phyloP scores from a whole-genome alignment of 495 filamentous ascomycete species.

The Halenospora varia region DNA sequence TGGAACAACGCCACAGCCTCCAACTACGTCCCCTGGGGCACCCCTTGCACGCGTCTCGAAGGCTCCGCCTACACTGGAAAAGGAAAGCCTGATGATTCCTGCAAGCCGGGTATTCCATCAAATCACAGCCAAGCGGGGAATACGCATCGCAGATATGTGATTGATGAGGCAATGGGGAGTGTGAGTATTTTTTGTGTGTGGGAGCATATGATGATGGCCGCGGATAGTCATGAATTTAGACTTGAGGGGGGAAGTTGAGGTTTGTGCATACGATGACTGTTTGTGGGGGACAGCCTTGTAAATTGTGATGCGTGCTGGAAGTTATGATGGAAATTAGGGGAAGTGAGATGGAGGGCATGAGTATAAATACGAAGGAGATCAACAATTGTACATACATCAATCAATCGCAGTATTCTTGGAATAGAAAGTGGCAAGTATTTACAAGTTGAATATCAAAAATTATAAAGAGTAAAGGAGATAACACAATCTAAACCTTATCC shows the following conservation, averaged over 20 bases:
- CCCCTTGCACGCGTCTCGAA: conserved; percentile 22
- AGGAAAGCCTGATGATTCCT: conserved; percentile 11
- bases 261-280: conserved; percentile 28
- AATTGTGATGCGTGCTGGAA: too few species aligned
- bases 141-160: conserved; percentile 26
- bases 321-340: too few species aligned
- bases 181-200: conserved; percentile 25
- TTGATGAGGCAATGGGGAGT: conserved; percentile 24
- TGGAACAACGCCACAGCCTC: conserved; percentile 21
- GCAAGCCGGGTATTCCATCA: conserved; percentile 16
- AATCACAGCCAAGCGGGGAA: conserved; percentile 9
- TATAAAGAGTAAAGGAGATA: too few species aligned
- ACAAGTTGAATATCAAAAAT: too few species aligned
- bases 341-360: too few species aligned
- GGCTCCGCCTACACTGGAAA: conserved; percentile 14
- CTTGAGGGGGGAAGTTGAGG: conserved; percentile 24
- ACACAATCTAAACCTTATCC: too few species aligned
- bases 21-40: conserved; percentile 21
- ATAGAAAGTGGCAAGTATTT: too few species aligned
- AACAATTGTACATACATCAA: too few species aligned
- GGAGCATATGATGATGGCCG: conserved; percentile 13
- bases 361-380: too few species aligned
- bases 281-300: neutral
- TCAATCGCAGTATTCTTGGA: too few species aligned
- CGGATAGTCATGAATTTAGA: conserved; percentile 26